Base-by-base conservation (phyloP, 352 stramenopile genomes). In the Pythium insidiosum region DNA sequence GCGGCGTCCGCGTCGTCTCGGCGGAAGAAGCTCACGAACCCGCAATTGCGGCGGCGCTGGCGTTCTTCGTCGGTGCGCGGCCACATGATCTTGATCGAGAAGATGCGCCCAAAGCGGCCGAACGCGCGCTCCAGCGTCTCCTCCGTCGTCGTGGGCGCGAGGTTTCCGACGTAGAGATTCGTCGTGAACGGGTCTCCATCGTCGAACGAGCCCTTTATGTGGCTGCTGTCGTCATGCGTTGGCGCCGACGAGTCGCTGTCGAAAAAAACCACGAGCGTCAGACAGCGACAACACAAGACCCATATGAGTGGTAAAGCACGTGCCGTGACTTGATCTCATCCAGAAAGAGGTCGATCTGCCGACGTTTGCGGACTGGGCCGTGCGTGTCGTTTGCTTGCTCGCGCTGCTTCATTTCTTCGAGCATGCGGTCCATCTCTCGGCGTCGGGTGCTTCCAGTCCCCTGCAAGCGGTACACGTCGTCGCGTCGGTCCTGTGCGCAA, bases 71-170 rank as follows among this genome's bases (percentile, higher is more conserved):
- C 77, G 0, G 83, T 97, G 21, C 95, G 74, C n/a, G 95, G 94
- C 94, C 94, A 99, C 95, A 99, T 99, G 59, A 99, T 96, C 61
- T 98, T 98, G 30, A 98, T 77, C 28, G 85, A 97, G 68, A 96
- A 90, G 22, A 98, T 74, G 30, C 91, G 69, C 51, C 94, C 94
- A 61, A 83, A 97, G 48, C 75, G 66, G 35, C 72, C 58, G 73
- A 98, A 98, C 26, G 88, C 56, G 22, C 78, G 62, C 66, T 86
- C 58, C 20, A 98, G 55, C 21, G 72, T 52, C 66, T 97, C 88
- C 63, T 98, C 94, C 1, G 94, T 98, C 19, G 97, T 74, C 2
- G 74, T 90, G 6, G 92, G 85, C 38, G 86, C 77, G 35, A 98
- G 49, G 65, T 98, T 98, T 5, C 91, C 90, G 4, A 98, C 88